A percentile compares a stretch with the other conserved stretches of the same genome.
Conservation (phyloP, 768 basidiomycete genomes). For the Podaxis pistillaris region DNA sequence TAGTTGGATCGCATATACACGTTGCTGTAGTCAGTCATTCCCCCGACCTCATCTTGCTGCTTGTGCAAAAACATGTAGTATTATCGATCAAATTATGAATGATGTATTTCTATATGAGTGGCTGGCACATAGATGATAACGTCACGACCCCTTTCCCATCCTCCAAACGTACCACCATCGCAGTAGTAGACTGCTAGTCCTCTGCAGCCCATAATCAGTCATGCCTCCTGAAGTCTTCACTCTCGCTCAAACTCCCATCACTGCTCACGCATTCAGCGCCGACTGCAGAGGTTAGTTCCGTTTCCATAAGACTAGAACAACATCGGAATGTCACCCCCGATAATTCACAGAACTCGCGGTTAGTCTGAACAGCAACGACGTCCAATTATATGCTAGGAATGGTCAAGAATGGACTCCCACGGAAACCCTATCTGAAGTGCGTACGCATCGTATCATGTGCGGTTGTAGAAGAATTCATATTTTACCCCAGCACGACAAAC, state of each 20-base stretch:
- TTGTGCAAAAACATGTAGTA: not conserved
- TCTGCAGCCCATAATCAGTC: constrained; percentile 33
- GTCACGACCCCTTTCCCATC: not conserved
- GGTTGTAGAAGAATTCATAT: not conserved
- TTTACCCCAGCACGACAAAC: constrained; percentile 83
- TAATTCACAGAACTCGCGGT: constrained; percentile 75
- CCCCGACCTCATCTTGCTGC: not conserved
- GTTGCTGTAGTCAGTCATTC: not conserved
- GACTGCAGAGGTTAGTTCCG: constrained; percentile 75
- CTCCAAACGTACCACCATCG: constrained; percentile 19
- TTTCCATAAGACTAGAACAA: not conserved
- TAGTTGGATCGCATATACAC: not conserved
- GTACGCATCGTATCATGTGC: constrained; percentile 15
- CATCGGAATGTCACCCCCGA: not conserved
- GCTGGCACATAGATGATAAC: not conserved
- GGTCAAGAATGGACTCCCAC: constrained; percentile 68
- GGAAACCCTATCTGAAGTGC: constrained; percentile 87
- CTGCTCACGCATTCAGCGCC: constrained; percentile 87
- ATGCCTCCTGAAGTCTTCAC: constrained; percentile 76
- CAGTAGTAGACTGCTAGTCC: constrained; percentile 91
- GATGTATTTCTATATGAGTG: not conserved
- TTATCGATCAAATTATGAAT: not conserved
- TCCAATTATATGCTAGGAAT: constrained; percentile 70
- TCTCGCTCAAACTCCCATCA: constrained; percentile 81
- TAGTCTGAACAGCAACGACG: constrained; percentile 88